Conservation (phyloP, 2,329 filamentous ascomycete genomes). For the Pseudogymnoascus pannorum region DNA sequence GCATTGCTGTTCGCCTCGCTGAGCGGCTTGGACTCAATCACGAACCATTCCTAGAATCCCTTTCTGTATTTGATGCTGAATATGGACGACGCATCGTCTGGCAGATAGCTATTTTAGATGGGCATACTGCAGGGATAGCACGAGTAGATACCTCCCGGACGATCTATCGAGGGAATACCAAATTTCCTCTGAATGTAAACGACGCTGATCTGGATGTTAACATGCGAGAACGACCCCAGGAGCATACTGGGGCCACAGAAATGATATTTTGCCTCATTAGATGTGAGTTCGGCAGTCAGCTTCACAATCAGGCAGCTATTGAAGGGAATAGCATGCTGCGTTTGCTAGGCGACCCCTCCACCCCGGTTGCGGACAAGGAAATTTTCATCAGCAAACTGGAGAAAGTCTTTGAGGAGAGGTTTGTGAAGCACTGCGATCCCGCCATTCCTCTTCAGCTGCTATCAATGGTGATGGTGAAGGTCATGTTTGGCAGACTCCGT, state of each 20-base stretch:
- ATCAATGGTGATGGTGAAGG: conserved; percentile 23
- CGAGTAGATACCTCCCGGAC: conserved; percentile 41
- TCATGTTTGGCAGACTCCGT: conserved; percentile 26
- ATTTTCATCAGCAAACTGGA: conserved; percentile 26
- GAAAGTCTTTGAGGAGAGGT: conserved; percentile 34
- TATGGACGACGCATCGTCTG: conserved; percentile 56
- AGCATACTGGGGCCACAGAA: conserved; percentile 37
- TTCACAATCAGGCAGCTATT: background rate
- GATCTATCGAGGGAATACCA: conserved; percentile 38
- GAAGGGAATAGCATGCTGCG: background rate
- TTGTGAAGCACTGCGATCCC: conserved; percentile 35
- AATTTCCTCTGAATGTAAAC: conserved; percentile 45
- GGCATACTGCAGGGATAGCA: conserved; percentile 46
- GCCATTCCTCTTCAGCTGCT: conserved; percentile 33
- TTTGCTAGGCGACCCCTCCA: background rate
- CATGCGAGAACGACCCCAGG: conserved; percentile 33
- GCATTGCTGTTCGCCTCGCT: conserved; percentile 41
- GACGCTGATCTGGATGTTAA: conserved; percentile 43
- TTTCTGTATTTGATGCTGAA: conserved; percentile 46
- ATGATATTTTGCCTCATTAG: conserved; percentile 35
- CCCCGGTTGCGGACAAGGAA: conserved; percentile 19
- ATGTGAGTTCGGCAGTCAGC: conserved; percentile 26
- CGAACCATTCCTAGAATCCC: conserved; percentile 30
- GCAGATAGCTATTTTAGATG: conserved; percentile 55
- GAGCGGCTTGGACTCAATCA: conserved; percentile 42